Evolutionary conservation across 1,284 basidiomycete species (phyloP), one percentile per base, ranked within the genome.

Genomic region (Schizopora paradoxa): DNA sequence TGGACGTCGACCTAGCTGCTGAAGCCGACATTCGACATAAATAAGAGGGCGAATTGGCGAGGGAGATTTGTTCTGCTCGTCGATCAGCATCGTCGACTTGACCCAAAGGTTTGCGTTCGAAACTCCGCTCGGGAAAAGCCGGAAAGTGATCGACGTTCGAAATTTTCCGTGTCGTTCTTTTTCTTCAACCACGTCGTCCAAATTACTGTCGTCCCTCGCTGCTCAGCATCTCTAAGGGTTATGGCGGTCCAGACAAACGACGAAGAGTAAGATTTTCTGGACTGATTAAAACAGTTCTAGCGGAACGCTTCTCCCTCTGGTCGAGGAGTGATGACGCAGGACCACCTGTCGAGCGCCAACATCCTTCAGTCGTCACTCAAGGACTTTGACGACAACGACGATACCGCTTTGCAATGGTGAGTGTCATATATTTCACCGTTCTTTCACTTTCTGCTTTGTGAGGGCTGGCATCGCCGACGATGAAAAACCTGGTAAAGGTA

Each of bases 201-300:
- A 86, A 87, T 88, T 88, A 76, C 86, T 78, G 68, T 85, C 74
- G 68, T 56, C 76, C 76, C 75, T 70, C 66, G 60, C 67, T 68
- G 62, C 61, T 50, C 50, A 63, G 66, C 66, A 51, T 58, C 56
- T 39, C 60, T 56, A 48, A 58, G 77, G 67, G 81, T 74, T 77
- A 70, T 72, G 78, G 79, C 66, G 75, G 86, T 82, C 86, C 86
- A 89, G 86, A 89, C 86, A 88, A 82, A 73, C 76, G 86, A 86
- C 82, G 82, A 60, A 88, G 82, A 88, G 43, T 36, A n/a, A n/a
- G 56, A 69, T 56, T 54, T 61, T 54, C 59, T 50, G 62, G 66
- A 50, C 48, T 70, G 82, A 82, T 81, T 76, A 88, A 89, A 89
- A 89, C 86, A 87, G 76, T 88, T 84, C 82, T 76, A 77, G 86